phyloP scores from a whole-genome alignment of 495 filamentous ascomycete species.

The Penicillium canescens region DNA sequence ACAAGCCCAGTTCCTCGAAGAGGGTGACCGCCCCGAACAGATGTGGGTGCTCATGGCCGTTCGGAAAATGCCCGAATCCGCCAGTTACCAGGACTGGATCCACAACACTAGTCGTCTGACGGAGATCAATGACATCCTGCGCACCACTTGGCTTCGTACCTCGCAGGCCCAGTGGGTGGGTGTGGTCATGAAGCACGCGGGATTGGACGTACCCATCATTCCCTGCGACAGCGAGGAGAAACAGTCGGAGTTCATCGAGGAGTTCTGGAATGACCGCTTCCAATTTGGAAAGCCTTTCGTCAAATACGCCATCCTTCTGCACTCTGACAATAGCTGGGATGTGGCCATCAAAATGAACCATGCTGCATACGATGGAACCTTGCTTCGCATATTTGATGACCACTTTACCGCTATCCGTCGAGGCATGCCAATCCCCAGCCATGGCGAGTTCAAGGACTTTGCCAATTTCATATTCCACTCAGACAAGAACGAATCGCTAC shows the following conservation, averaged over 20 bases:
- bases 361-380: constrained; percentile 21
- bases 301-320: constrained; percentile 13
- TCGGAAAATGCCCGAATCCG: constrained; percentile 6
- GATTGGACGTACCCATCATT: constrained; percentile 3
- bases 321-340: constrained; percentile 10
- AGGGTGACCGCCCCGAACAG: constrained; percentile 15
- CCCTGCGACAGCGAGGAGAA: constrained; percentile 7
- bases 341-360: constrained; percentile 21
- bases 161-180: constrained; percentile 7
- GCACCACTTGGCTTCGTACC: constrained; percentile 10
- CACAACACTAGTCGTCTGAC: constrained; percentile 9
- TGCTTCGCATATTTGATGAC: constrained; percentile 23
- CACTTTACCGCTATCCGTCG: constrained; percentile 15
- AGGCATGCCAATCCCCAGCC: constrained; percentile 1
- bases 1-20: constrained; percentile 19
- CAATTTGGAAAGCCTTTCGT: constrained; percentile 17
- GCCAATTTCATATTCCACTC: constrained; percentile 7
- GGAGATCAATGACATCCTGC: constrained; percentile 18
- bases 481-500: constrained; percentile 1
- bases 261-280: constrained; percentile 14
- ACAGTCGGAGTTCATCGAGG: constrained; percentile 6
- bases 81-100: constrained; percentile 10
- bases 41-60: constrained; percentile 21
- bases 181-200: constrained; percentile 9
- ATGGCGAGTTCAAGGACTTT: constrained; percentile 19